phyloP scores from a whole-genome alignment of 2,329 filamentous ascomycete species.

The Penicillium concentricum region DNA sequence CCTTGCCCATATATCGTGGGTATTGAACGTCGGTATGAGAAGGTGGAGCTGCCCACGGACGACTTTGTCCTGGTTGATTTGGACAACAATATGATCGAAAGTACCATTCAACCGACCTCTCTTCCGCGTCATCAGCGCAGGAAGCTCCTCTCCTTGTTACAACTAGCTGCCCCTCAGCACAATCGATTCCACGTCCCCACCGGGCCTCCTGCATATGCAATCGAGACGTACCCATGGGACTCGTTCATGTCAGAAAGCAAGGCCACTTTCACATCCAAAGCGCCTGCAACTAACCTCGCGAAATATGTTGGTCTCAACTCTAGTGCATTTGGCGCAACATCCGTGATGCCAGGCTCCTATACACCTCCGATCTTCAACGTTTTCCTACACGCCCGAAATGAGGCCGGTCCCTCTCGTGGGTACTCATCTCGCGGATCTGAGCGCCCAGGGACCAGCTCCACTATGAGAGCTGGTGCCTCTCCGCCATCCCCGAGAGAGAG shows the following conservation, averaged over 20 bases:
- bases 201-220: conserved; percentile 88
- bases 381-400: conserved; percentile 74
- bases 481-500: conserved; percentile 58
- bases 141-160: conserved; percentile 83
- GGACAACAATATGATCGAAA: conserved; percentile 86
- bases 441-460: conserved; percentile 72
- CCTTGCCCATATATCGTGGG: conserved; percentile 97
- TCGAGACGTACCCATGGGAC: conserved; percentile 89
- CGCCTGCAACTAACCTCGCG: conserved; percentile 69
- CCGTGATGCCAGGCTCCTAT: conserved; percentile 51
- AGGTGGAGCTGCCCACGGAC: conserved; percentile 72
- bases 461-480: conserved; percentile 48
- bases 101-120: conserved; percentile 71
- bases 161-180: conserved; percentile 86
- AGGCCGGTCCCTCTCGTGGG: conserved; percentile 50
- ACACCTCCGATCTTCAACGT: conserved; percentile 82
- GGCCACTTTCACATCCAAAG: conserved; percentile 71
- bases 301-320: conserved; percentile 90
- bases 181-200: conserved; percentile 78
- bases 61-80: conserved; percentile 95
- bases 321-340: conserved; percentile 71
- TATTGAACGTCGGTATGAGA: conserved; percentile 79
- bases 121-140: conserved; percentile 85
- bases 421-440: conserved; percentile 53
- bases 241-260: conserved; percentile 85